Conservation (phyloP, 768 basidiomycete species). For the Russula sp. region DNA sequence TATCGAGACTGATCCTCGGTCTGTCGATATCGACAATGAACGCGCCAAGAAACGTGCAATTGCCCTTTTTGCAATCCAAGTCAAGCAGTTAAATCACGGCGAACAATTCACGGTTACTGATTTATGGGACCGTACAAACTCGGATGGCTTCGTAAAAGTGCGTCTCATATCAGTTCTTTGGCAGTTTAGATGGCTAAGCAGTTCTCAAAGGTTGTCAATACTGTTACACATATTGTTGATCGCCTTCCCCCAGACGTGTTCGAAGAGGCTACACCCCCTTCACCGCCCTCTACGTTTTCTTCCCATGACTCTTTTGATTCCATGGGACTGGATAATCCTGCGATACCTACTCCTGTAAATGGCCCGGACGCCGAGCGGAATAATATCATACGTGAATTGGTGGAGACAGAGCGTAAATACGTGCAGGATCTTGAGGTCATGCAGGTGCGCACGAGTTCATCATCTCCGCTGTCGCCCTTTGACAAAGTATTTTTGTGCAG, state of each 20-base stretch:
- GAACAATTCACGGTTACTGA: constrained; percentile 89
- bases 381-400: constrained; percentile 80
- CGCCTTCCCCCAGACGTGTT: constrained; percentile 64
- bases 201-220: constrained; percentile 66
- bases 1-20: constrained; percentile 58
- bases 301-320: constrained; percentile 58
- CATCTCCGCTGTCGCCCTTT: background rate
- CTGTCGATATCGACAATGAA: constrained; percentile 65
- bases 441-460: constrained; percentile 53
- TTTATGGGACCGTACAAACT: constrained; percentile 83
- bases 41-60: constrained; percentile 86
- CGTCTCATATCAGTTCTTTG: constrained; percentile 22
- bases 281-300: constrained; percentile 43
- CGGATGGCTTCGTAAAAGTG: constrained; percentile 93
- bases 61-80: constrained; percentile 85
- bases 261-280: constrained; percentile 47
- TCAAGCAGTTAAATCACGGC: constrained; percentile 62
- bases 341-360: constrained; percentile 37
- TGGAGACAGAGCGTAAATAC: constrained; percentile 94
- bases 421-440: constrained; percentile 95
- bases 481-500: constrained; percentile 36
- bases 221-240: constrained; percentile 79
- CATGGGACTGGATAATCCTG: constrained; percentile 38
- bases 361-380: constrained; percentile 62
- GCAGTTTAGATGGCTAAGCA: constrained; percentile 6